These are phyloP conservation scores for Trichophyton simii DNA, from an alignment of 2,329 filamentous ascomycete genomes.

Conservation along the genomic window DNA sequence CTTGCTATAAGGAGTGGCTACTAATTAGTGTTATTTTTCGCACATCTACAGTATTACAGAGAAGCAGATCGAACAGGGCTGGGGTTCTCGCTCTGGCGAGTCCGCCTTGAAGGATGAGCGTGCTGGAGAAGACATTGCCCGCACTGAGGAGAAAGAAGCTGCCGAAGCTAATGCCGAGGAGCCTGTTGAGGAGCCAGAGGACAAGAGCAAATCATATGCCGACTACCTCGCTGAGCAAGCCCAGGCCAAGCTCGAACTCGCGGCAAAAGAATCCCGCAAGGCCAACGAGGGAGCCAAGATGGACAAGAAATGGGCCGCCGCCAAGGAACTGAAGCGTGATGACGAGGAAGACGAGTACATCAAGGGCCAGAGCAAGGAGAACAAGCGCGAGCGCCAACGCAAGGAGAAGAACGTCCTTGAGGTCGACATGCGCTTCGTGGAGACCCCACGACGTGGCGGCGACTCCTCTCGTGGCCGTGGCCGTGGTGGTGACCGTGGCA, in stretches of 20 bases:
- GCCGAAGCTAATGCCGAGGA: slow-evolving; percentile 32
- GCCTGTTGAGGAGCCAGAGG: slow-evolving; percentile 51
- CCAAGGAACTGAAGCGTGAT: slow-evolving; percentile 51
- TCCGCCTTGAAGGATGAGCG: slow-evolving; percentile 85
- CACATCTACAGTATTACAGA: slow-evolving; percentile 26
- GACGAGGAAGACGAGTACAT: slow-evolving; percentile 60
- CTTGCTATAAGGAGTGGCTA: no score
- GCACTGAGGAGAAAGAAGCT: slow-evolving; percentile 67
- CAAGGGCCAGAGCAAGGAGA: slow-evolving; percentile 48
- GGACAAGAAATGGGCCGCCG: slow-evolving; percentile 86
- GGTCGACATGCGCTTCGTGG: slow-evolving; percentile 72
- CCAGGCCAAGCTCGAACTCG: slow-evolving; percentile 60
- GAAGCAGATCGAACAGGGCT: slow-evolving; percentile 59
- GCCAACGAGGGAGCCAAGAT: slow-evolving; percentile 81
- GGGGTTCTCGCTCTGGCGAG: slow-evolving; percentile 71
- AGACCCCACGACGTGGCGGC: slow-evolving; percentile 47
- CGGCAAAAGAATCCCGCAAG: slow-evolving; percentile 62
- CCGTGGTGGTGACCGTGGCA: slow-evolving; percentile 38
- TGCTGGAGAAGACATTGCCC: slow-evolving; percentile 78
- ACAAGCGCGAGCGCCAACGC: slow-evolving; percentile 69
- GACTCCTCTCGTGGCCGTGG: slow-evolving; percentile 37
- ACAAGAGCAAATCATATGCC: slow-evolving; percentile 80
- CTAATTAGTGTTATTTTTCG: not conserved
- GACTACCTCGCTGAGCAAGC: slow-evolving; percentile 72
- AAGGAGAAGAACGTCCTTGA: slow-evolving; percentile 85